Evolutionary conservation across 2,329 filamentous ascomycete genomes (phyloP).

Genomic region (Botrytis porri): DNA sequence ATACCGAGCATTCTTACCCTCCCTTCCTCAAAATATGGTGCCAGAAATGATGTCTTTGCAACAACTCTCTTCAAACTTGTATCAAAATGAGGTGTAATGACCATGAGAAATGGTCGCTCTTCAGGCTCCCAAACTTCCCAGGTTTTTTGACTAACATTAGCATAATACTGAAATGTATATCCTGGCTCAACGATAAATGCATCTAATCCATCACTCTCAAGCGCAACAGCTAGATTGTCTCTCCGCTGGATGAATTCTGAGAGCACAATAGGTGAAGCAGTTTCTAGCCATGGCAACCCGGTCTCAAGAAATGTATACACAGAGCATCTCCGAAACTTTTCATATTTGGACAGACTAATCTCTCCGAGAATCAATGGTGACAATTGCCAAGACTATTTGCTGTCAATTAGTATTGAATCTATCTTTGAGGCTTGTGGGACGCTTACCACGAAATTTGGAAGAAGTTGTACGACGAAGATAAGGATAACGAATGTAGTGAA

Average conservation of each 20-base stretch:
- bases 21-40: slow-evolving; percentile 59
- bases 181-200: slow-evolving; percentile 63
- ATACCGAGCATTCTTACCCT: slow-evolving; percentile 58
- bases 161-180: slow-evolving; percentile 63
- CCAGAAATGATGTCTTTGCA: slow-evolving; percentile 57
- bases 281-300: slow-evolving; percentile 2
- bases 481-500: not conserved
- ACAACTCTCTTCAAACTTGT: slow-evolving; percentile 42
- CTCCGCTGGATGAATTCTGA: slow-evolving; percentile 44
- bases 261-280: not conserved
- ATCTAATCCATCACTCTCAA: slow-evolving; percentile 50
- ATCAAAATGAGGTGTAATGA: slow-evolving; percentile 49
- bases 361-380: not conserved
- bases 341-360: not conserved
- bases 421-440: not conserved
- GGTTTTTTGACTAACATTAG: slow-evolving; percentile 57
- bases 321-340: not conserved
- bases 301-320: not conserved
- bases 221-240: slow-evolving; percentile 53
- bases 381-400: not conserved
- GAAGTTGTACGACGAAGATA: not conserved
- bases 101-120: slow-evolving; percentile 61
- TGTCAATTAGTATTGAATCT: not conserved
- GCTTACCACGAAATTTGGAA: not conserved
- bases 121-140: slow-evolving; percentile 67